phyloP scores from a whole-genome alignment of 768 basidiomycete genomes.

The Suillus brevipes region DNA sequence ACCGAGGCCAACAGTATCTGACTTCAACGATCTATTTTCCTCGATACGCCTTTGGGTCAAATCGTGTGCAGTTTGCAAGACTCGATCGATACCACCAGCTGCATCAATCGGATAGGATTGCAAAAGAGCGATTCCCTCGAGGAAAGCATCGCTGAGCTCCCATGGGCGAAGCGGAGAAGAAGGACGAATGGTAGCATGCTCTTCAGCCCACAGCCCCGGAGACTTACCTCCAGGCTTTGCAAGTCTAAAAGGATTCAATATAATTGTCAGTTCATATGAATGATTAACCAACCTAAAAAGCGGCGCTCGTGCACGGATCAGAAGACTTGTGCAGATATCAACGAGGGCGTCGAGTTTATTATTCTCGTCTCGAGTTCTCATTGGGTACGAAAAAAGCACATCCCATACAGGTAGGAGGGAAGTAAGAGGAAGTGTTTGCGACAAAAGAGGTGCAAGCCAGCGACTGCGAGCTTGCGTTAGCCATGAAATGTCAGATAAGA shows the following conservation, averaged over 20 bases:
- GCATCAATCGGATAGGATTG: conserved; percentile 63
- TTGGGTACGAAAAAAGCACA: conserved; percentile 59
- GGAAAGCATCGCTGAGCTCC: conserved; percentile 63
- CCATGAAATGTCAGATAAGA: neutral
- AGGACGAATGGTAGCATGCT: conserved; percentile 36
- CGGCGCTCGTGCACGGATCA: conserved; percentile 54
- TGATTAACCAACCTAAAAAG: conserved; percentile 50
- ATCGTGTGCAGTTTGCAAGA: conserved; percentile 68
- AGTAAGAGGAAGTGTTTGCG: conserved; percentile 69
- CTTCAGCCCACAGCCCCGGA: conserved; percentile 56
- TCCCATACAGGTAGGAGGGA: conserved; percentile 71
- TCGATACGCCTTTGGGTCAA: conserved; percentile 52
- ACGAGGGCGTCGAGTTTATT: conserved; percentile 70
- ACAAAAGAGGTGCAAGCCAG: conserved; percentile 71
- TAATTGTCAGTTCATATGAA: conserved; percentile 6
- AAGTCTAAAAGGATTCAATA: conserved; percentile 40
- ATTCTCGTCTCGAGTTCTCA: conserved; percentile 50
- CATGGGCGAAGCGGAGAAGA: conserved; percentile 47
- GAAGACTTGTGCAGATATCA: conserved; percentile 70
- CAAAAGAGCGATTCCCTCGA: conserved; percentile 64
- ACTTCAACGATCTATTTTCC: conserved; percentile 33
- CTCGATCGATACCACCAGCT: conserved; percentile 68
- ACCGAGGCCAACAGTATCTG: conserved; percentile 47
- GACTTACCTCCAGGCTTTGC: conserved; percentile 46
- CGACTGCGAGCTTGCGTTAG: conserved; percentile 43